These are phyloP conservation scores for Trametes cubensis DNA, from an alignment of 768 basidiomycete species.

Conservation along the genomic window DNA sequence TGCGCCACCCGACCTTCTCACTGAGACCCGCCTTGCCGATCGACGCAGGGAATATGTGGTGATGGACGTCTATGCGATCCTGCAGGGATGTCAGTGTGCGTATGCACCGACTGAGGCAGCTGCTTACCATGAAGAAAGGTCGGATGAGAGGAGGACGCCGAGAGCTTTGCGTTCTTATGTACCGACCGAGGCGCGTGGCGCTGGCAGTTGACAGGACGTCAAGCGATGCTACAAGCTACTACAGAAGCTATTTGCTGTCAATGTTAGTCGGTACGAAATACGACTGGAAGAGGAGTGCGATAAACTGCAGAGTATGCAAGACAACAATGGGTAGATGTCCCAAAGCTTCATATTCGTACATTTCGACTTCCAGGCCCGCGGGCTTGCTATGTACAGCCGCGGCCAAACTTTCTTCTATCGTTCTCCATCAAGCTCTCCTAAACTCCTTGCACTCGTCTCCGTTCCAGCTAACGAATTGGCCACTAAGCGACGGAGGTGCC, in stretches of 20 bases:
- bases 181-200: too few relatives aligned
- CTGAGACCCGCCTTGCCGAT: slow-evolving; percentile 50
- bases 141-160: too few relatives aligned
- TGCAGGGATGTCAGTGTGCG: background rate
- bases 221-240: background rate
- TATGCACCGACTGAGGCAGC: background rate
- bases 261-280: too few relatives aligned
- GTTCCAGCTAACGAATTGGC: slow-evolving; percentile 83
- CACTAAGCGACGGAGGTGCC: slow-evolving; percentile 65
- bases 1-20: slow-evolving; percentile 57
- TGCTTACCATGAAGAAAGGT: background rate
- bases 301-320: too few relatives aligned
- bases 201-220: background rate
- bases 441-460: slow-evolving; percentile 66
- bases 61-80: slow-evolving; percentile 65
- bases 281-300: too few relatives aligned
- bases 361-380: background rate
- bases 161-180: too few relatives aligned
- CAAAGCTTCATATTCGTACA: background rate
- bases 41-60: slow-evolving; percentile 67
- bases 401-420: background rate
- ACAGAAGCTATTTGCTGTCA: background rate
- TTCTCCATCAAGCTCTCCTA: slow-evolving; percentile 32
- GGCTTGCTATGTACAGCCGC: background rate
- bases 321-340: too few relatives aligned